A percentile compares a stretch with the other conserved stretches of the same genome.
Evolutionary conservation across 2,329 filamentous ascomycete species (phyloP).

Genomic region (Ophiostoma sp.): DNA sequence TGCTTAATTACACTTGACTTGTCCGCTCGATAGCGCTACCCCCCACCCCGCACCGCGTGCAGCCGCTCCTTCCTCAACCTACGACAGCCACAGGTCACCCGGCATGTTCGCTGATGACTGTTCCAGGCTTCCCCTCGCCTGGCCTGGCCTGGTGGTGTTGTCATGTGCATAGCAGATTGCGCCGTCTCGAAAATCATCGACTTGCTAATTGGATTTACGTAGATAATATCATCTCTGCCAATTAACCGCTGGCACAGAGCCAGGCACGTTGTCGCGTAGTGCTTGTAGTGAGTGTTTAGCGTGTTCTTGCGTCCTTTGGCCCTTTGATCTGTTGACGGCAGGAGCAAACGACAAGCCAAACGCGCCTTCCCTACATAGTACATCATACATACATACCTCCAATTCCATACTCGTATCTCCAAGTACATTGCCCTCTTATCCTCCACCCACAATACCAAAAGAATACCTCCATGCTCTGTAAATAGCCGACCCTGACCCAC

Average conservation of each 20-base stretch:
- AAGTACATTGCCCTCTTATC: not conserved
- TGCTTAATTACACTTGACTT: constrained; percentile 5
- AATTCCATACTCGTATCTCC: not conserved
- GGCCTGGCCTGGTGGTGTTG: constrained; percentile 1
- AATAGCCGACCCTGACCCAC: constrained; percentile 14
- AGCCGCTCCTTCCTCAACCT: constrained; percentile 7
- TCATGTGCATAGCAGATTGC: constrained; percentile 9
- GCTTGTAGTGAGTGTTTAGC: not conserved
- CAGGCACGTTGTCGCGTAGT: not conserved
- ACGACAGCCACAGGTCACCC: constrained; percentile 4
- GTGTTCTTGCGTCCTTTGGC: not conserved
- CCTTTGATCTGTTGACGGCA: not conserved
- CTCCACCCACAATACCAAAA: not conserved
- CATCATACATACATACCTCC: not conserved
- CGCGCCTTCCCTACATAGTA: not conserved
- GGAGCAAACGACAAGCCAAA: constrained; percentile 7
- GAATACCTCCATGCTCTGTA: not conserved
- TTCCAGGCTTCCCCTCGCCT: constrained; percentile 14
- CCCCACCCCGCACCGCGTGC: constrained; percentile 13
- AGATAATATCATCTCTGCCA: not conserved
- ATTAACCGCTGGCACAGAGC: not conserved
- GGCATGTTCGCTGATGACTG: constrained; percentile 17
- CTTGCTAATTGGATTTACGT: not conserved
- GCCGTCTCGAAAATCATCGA: not conserved
- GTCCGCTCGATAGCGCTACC: constrained; percentile 7